Evolutionary conservation across 257 asterid species (phyloP).

Genomic region (Solanum bulbocastanum): DNA sequence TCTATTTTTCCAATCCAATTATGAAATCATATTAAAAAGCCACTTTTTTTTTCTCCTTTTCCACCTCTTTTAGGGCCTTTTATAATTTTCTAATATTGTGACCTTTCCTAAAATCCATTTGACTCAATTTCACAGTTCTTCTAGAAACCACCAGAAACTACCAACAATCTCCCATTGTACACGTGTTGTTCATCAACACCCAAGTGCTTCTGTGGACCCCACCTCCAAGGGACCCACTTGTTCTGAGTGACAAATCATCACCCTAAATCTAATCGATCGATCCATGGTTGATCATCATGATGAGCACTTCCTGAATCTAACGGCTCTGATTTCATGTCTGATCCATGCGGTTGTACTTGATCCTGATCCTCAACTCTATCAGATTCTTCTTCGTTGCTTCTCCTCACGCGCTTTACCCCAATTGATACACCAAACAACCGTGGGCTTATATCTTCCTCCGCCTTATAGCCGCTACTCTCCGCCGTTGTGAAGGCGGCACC

Average conservation of each 20-base stretch:
- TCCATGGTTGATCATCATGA: background rate
- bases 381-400: conserved; percentile 7
- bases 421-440: conserved; percentile 57
- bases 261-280: background rate
- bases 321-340: conserved; percentile 41
- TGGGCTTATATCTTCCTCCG: conserved; percentile 23
- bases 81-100: background rate
- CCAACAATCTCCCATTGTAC: background rate
- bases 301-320: conserved; percentile 16
- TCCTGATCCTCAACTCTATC: conserved; percentile 3
- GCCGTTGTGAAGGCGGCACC: background rate
- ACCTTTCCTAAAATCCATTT: background rate
- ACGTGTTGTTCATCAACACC: conserved; percentile 1
- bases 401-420: conserved; percentile 41
- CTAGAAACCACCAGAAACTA: conserved; percentile 6
- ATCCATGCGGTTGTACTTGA: conserved; percentile 4
- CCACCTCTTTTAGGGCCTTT: background rate
- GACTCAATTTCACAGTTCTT: background rate
- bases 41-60: background rate
- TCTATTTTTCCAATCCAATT: background rate
- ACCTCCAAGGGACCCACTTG: background rate
- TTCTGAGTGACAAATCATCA: background rate
- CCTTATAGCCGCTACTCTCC: background rate
- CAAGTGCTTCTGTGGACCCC: background rate
- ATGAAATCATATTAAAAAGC: background rate